Evolutionary conservation across 352 stramenopile genomes (phyloP), one percentile per base, ranked within the genome.

Genomic region (Thraustochytrium sp.): DNA sequence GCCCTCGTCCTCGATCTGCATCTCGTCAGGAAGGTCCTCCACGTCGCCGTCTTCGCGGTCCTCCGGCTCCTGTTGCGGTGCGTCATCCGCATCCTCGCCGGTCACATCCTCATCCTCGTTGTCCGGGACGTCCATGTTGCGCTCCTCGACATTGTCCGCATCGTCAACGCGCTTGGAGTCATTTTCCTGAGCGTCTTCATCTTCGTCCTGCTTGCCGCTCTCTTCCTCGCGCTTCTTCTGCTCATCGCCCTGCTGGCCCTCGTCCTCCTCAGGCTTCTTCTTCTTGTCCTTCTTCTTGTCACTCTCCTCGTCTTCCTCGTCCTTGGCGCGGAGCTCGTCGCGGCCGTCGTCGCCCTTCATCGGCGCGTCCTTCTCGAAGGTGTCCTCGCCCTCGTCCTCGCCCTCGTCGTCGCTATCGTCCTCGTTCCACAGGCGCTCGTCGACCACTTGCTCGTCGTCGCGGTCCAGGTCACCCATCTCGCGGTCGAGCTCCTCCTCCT

Each of bases 401-500:
- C 92, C 75, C 38, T 90, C 86, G 18, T 91, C 78, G 3, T 94
- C 89, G 59, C 59, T 72, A 11, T 94, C 89, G 59, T 95, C 89
- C 18, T 94, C 89, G 68, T 94, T 95, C 97, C 96, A 99, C 89
- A 99, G 94, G 89, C 98, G 98, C 89, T 99, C 97, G 85, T 99
- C 97, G 37, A 99, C 96, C 23, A 99, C 95, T 82, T 99, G 96
- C 80, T 98, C 96, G 55, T 98, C 93, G 31, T 97, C 92, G 51
- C 95, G 90, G 55, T 97, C 73, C 68, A 97, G 93, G 34, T 99
- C 96, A 31, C 96, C 97, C 96, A 99, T 99, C 89, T 99, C 97
- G 40, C 96, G 92, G 85, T 99, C 97, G 1, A 99, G 89, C 82
- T 99, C 97, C 88, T 97, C 92, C 76, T 95, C 88, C 4, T 94